These are phyloP conservation scores for Mortierella antarctica DNA, from an alignment of 192 early-diverging fungal genomes.

Conservation along the genomic window DNA sequence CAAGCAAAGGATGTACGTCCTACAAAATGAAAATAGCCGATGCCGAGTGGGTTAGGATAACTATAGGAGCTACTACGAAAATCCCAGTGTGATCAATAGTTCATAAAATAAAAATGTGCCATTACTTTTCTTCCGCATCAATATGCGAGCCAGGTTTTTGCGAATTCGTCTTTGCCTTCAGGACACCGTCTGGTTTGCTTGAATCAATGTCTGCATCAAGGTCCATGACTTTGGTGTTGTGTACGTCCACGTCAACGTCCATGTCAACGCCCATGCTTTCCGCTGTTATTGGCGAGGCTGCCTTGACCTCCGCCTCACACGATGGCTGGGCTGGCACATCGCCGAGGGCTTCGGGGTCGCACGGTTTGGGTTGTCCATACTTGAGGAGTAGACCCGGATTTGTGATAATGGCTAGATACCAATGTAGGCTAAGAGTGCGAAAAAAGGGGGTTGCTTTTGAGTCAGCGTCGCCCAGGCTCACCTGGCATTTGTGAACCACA, in stretches of 20 bases:
- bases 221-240: neutral
- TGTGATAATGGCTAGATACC: slow-evolving; percentile 87
- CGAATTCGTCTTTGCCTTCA: neutral
- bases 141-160: neutral
- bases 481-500: neutral
- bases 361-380: neutral
- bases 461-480: no score
- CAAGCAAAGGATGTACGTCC: slow-evolving; percentile 40
- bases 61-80: neutral
- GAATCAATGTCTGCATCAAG: no score
- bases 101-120: neutral
- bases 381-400: slow-evolving; percentile 70
- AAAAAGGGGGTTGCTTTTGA: neutral
- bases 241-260: slow-evolving; percentile 11
- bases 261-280: slow-evolving; percentile 13
- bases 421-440: slow-evolving; percentile 71
- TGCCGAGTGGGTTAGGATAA: neutral
- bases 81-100: neutral
- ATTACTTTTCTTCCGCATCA: slow-evolving; percentile 23
- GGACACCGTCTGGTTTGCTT: no score
- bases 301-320: no score
- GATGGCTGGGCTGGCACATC: no score
- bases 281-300: neutral
- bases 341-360: neutral
- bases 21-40: neutral